phyloP scores from a whole-genome alignment of 352 stramenopile genomes.

The Phytophthora niederhauseri region DNA sequence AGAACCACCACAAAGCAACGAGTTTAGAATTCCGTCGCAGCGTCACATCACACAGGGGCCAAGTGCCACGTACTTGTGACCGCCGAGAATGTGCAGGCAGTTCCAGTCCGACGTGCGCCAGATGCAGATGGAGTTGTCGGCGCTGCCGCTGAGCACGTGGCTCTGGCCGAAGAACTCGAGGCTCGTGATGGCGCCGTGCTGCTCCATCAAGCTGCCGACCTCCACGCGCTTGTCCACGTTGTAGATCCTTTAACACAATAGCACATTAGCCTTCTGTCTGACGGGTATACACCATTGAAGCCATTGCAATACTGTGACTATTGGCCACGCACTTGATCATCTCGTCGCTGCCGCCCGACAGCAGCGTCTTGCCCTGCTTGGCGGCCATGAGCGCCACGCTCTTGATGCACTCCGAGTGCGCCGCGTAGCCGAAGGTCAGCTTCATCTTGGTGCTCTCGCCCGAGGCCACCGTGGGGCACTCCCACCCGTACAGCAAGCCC shows the following conservation, averaged over 20 bases:
- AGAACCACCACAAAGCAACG: background rate
- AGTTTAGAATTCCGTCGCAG: background rate
- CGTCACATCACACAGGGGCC: background rate
- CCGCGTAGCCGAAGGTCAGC: slow-evolving; percentile 85
- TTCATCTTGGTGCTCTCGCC: slow-evolving; percentile 65
- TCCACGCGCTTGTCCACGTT: slow-evolving; percentile 90
- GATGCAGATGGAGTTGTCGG: slow-evolving; percentile 90
- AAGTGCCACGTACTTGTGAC: slow-evolving; percentile 68
- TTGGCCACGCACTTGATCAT: slow-evolving; percentile 78
- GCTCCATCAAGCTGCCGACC: slow-evolving; percentile 87
- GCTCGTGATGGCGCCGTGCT: slow-evolving; percentile 85
- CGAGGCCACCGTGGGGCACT: slow-evolving; percentile 46
- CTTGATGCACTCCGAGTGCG: slow-evolving; percentile 88
- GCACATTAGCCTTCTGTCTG: slow-evolving; percentile 5
- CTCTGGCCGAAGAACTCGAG: slow-evolving; percentile 89
- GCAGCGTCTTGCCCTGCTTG: slow-evolving; percentile 81
- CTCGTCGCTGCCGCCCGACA: slow-evolving; percentile 86
- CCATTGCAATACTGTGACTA: slow-evolving; percentile 6
- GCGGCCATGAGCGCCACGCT: slow-evolving; percentile 81
- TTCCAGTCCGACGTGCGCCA: slow-evolving; percentile 92
- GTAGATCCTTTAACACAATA: slow-evolving; percentile 66
- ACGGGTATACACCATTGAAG: background rate
- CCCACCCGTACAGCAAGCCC: slow-evolving; percentile 87
- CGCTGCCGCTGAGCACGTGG: slow-evolving; percentile 87
- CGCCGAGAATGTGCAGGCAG: slow-evolving; percentile 88